Conservation (phyloP, 2,329 filamentous ascomycete species). For the Calonectria hongkongensis region DNA sequence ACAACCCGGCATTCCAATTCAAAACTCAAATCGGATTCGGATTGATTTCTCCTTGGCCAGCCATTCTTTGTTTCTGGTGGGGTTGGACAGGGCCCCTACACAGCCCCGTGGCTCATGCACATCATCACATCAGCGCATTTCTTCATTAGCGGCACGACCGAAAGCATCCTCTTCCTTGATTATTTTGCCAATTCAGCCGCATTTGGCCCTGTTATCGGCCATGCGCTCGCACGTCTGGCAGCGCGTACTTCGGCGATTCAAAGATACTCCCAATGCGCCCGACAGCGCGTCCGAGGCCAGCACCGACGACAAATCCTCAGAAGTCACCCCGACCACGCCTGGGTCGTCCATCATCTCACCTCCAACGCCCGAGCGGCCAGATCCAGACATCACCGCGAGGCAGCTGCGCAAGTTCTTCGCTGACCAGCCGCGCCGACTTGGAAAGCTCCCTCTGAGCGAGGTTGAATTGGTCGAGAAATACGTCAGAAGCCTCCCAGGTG, state of each 20-base stretch:
- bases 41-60: neutral
- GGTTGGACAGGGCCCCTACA: constrained; percentile 3
- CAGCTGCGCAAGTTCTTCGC: constrained; percentile 1
- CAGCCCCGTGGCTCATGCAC: constrained; percentile 10
- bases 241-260: neutral
- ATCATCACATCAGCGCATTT: constrained; percentile 9
- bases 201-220: neutral
- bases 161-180: constrained; percentile 2
- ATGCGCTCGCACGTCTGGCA: constrained; percentile 5
- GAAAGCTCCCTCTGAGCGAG: neutral
- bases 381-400: neutral
- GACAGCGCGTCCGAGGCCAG: neutral
- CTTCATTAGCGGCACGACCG: constrained; percentile 1
- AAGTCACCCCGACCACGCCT: neutral
- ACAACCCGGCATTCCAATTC: no score
- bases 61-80: neutral
- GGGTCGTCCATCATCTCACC: neutral
- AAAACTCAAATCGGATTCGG: no score
- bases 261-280: neutral
- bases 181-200: constrained; percentile 2
- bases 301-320: constrained; percentile 2
- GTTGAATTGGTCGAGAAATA: constrained; percentile 6
- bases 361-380: neutral
- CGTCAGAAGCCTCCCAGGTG: neutral
- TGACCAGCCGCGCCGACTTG: neutral